Base-by-base conservation (phyloP, 768 basidiomycete genomes). In the Lactarius evosmus region DNA sequence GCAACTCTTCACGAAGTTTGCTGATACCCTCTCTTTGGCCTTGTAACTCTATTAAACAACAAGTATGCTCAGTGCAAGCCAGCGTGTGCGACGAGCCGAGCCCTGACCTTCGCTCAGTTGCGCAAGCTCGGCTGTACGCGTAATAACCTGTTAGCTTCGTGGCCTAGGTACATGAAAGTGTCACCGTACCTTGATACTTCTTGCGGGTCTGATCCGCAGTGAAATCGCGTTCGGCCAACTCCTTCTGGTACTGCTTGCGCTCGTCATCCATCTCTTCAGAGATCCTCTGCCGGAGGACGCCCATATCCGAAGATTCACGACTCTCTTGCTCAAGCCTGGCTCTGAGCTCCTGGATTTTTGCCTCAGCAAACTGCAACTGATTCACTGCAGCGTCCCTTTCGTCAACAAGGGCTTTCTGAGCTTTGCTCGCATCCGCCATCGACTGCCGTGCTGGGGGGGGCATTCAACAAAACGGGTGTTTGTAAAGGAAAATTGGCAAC, bases 181-280 rank as follows among this genome's bases (percentile, higher is more conserved):
- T 30, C 9, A n/a, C 19, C 73, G 61, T 74, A 88, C 90, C 84
- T 81, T 93, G 91, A 69, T 93, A 92, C 72, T 91, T 92, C 79
- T 92, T 90, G 66, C 88, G 83, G 3, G 90, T 91, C 72, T 92
- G 91, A 67, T 91, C 87, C 34, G 83, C 80, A 12, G 86, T 77
- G 72, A 91, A 90, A 73, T 92, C 90, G 6, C 89, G 82, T 66
- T 92, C 89, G 1, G 83, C 78, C n/a, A 92, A 79, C 66, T 93
- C 89, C 69, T 92, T 88, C 71, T 86, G 84, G 70, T 93, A 86
- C 60, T 86, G 86, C 62, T 88, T 84, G 66, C 89, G 82, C 72
- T 89, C 87, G 62, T 90, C 88, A 66, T 91, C 88, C 70, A 93
- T 78, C 70, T 90, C 87, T 62, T 88, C 88, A 1, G 83, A 78